A percentile compares a stretch with the other conserved stretches of the same genome.
Evolutionary conservation across 2,329 filamentous ascomycete species (phyloP).

Genomic region (Clarireedia monteithiana): DNA sequence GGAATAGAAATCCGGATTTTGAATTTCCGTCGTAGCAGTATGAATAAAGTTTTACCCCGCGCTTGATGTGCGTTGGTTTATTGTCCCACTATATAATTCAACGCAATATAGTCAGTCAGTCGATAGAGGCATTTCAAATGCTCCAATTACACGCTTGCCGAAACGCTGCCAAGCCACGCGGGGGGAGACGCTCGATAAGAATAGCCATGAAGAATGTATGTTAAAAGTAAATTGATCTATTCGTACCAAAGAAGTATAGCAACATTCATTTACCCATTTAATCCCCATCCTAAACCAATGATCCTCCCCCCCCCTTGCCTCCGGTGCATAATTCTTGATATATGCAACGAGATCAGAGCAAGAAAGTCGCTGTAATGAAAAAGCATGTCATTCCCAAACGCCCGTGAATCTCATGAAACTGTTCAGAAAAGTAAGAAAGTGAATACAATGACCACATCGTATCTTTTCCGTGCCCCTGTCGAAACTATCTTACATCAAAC

Average conservation of each 20-base stretch:
- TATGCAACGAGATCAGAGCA: not conserved
- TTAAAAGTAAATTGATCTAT: not conserved
- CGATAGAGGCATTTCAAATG: no score
- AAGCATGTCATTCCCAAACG: not conserved
- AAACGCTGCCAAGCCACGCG: no score
- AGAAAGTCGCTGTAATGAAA: not conserved
- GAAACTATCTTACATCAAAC: not conserved
- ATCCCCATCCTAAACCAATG: not conserved
- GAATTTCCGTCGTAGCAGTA: no score
- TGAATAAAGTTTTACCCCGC: no score
- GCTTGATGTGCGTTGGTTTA: no score
- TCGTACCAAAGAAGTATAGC: not conserved
- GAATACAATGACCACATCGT: not conserved
- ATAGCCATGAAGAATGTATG: not conserved
- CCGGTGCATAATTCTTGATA: not conserved
- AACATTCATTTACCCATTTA: not conserved
- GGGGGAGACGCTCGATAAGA: no score
- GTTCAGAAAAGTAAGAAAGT: not conserved
- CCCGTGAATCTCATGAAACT: not conserved
- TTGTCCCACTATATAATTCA: no score
- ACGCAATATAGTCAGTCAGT: no score
- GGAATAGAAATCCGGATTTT: no score
- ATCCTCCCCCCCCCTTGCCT: not conserved
- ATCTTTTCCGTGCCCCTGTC: not conserved
- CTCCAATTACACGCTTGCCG: no score